Evolutionary conservation across 2,329 filamentous ascomycete genomes (phyloP), one percentile per base, ranked within the genome.

Genomic region (Rutstroemia sydowiana): DNA sequence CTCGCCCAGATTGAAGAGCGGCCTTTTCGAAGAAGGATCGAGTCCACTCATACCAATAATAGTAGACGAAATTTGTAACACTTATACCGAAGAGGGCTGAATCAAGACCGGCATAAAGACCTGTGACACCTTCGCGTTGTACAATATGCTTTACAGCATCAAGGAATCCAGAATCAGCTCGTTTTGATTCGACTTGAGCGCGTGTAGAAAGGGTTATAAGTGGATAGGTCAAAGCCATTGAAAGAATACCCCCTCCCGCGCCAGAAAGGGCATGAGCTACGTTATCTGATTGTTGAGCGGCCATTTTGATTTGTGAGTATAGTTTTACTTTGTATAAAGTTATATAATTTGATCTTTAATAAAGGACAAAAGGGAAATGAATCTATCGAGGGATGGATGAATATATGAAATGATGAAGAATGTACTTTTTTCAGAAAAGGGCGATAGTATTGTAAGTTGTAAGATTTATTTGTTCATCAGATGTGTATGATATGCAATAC

Each of bases 31-130:
- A 96, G 67, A 86, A 86, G 46, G 85, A 78, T 54, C 91, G 84
- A 57, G 90, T 93, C 88, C 89, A 98, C 74, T 98, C 93, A 72
- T 97, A 98, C 92, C 88, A 98, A 77, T 97, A 98, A 75, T 98
- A 98, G 78, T 98, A 98, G 44, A 98, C 92, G 68, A 98, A 98
- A 76, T 98, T 98, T 63, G 93, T 98, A 62, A 98, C 85, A 70
- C 87, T 93, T 75, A 98, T 97, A 69, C 93, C 93, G 70, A 98
- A 96, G 42, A 98, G 77, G 47, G 93, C 93, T 57, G 88, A 95
- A 70, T 95, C 89, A 54, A 98, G 81, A 39, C 93, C 93, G 6
- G 93, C 84, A 69, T 97, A 98, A 32, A 98, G 82, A 30, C 93
- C 93, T 2, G 81, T 75, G 52, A 96, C 74, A 63, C 93, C 93